phyloP scores from a whole-genome alignment of 2,329 filamentous ascomycete species.

The Sporothrix sp. region DNA sequence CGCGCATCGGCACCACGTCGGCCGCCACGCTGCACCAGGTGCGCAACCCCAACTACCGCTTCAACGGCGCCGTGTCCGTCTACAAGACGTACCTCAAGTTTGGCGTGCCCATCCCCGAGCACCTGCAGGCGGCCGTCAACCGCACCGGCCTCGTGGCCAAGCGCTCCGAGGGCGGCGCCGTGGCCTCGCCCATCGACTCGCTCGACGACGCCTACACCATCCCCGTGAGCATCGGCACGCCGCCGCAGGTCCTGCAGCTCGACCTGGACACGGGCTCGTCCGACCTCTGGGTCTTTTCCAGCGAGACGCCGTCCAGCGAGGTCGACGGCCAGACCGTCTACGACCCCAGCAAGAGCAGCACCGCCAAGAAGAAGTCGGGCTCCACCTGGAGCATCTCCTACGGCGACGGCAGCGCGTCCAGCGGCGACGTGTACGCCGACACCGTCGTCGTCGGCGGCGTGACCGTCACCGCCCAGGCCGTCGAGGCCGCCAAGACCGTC shows the following conservation, averaged over 20 bases:
- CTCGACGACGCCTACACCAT: slow-evolving; percentile 32
- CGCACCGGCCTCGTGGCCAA: slow-evolving; percentile 9
- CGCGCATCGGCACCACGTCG: slow-evolving; percentile 27
- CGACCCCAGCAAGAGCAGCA: slow-evolving; percentile 22
- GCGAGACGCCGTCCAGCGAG: slow-evolving; percentile 19
- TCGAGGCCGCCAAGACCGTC: slow-evolving; percentile 24
- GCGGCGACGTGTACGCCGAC: slow-evolving; percentile 26
- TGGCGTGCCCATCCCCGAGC: slow-evolving; percentile 26
- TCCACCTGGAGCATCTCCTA: slow-evolving; percentile 25
- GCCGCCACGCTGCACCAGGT: slow-evolving; percentile 31
- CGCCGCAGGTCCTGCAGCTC: slow-evolving; percentile 22
- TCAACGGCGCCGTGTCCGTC: slow-evolving; percentile 26
- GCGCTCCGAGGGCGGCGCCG: slow-evolving; percentile 25
- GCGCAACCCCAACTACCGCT: slow-evolving; percentile 27
- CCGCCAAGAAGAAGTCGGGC: slow-evolving; percentile 22
- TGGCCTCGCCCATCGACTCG: slow-evolving; percentile 34
- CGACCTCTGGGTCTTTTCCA: slow-evolving; percentile 29
- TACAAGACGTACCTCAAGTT: slow-evolving; percentile 32
- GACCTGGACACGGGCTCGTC: slow-evolving; percentile 27
- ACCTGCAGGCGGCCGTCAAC: slow-evolving; percentile 26
- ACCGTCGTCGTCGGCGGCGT: slow-evolving; percentile 24
- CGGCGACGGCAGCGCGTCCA: slow-evolving; percentile 25
- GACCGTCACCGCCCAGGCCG: slow-evolving; percentile 23
- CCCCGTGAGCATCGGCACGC: slow-evolving; percentile 33
- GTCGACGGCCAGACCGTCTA: slow-evolving; percentile 24